Evolutionary conservation across 2,329 filamentous ascomycete genomes (phyloP).

Genomic region (Aspergillus flavus): DNA sequence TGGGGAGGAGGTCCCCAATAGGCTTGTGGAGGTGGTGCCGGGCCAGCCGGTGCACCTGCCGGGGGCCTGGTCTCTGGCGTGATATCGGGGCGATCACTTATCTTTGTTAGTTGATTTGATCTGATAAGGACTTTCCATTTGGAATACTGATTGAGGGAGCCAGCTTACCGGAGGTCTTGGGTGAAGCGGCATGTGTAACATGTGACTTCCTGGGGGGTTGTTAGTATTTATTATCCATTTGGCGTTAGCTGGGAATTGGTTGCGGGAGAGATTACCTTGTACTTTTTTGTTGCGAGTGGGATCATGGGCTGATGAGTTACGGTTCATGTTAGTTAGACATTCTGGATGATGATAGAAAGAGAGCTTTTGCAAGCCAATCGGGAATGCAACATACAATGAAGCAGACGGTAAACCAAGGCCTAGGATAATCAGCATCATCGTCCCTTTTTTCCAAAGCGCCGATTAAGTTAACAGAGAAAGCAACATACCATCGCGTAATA

Average conservation of each 20-base stretch:
- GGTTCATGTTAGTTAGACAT: background rate
- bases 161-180: conserved; percentile 39
- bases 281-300: conserved; percentile 42
- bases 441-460: too few species aligned
- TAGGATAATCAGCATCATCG: conserved; percentile 12
- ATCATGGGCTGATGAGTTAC: conserved; percentile 38
- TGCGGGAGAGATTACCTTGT: conserved; percentile 32
- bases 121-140: background rate
- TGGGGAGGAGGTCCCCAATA: conserved; percentile 16
- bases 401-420: conserved; percentile 51
- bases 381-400: conserved; percentile 38
- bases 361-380: background rate
- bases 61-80: conserved; percentile 40
- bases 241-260: background rate
- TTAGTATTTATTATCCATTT: conserved; percentile 14
- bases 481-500: conserved; percentile 44
- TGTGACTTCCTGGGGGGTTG: conserved; percentile 37
- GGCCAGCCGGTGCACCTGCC: conserved; percentile 28
- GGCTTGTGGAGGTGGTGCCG: conserved; percentile 28
- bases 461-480: background rate
- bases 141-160: background rate
- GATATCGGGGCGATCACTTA: conserved; percentile 41
- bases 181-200: conserved; percentile 42
- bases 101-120: conserved; percentile 2
- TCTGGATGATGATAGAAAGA: background rate